Evolutionary conservation across 805 yeast species (phyloP).

Genomic region (Scheffersomyces lignosus): DNA sequence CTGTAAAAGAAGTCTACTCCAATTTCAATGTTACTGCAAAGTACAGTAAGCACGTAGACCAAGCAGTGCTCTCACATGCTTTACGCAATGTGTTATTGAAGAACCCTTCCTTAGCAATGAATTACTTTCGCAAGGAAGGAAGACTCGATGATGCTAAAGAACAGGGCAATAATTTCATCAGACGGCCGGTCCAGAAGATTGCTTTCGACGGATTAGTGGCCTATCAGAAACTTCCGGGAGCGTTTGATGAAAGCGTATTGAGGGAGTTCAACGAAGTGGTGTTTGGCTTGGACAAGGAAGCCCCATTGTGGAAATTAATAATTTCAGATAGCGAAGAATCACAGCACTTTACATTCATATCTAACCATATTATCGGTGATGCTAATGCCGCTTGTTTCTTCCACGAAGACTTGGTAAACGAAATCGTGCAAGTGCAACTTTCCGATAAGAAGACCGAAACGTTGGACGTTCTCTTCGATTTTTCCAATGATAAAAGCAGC

Average conservation of each 20-base stretch:
- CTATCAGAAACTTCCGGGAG: constrained; percentile 7
- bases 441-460: constrained; percentile 2
- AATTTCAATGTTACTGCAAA: constrained; percentile 26
- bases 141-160: constrained; percentile 3
- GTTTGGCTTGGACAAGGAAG: constrained; percentile 5
- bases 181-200: constrained; percentile 17
- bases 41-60: constrained; percentile 10
- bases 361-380: constrained; percentile 23
- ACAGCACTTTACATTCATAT: constrained; percentile 15
- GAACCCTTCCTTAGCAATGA: constrained; percentile 12
- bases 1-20: constrained; percentile 16
- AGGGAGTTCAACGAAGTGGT: constrained; percentile 9
- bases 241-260: constrained; percentile 14
- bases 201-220: constrained; percentile 21
- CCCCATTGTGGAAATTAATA: constrained; percentile 23
- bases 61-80: constrained; percentile 2
- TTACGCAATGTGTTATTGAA: constrained; percentile 1
- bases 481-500: constrained; percentile 4
- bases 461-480: neutral
- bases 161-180: constrained; percentile 10
- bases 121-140: constrained; percentile 13
- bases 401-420: constrained; percentile 22
- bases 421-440: no score
- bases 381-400: constrained; percentile 32
- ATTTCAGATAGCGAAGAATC: constrained; percentile 10